phyloP scores from a whole-genome alignment of 2,329 filamentous ascomycete genomes.

The Hawksworthiomyces lignivorus region DNA sequence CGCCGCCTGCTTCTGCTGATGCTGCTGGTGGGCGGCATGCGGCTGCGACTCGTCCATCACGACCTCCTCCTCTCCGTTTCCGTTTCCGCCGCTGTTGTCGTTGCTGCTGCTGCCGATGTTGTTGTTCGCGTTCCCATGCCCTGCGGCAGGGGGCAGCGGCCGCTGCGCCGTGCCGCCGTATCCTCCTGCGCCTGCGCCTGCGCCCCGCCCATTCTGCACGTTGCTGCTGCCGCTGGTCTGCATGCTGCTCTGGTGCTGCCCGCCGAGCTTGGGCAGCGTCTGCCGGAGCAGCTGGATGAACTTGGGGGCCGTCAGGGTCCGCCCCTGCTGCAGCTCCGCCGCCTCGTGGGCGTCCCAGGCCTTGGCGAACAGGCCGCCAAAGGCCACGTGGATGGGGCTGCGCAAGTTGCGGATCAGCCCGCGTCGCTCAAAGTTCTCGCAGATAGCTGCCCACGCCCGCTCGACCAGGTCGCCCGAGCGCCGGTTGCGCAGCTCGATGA shows the following conservation, averaged over 20 bases:
- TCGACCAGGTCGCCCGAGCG: conserved; percentile 49
- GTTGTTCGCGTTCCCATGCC: neutral
- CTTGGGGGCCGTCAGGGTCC: conserved; percentile 32
- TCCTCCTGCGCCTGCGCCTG: no score
- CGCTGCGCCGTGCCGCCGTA: neutral
- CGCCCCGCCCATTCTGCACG: no score
- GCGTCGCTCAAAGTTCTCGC: conserved; percentile 45
- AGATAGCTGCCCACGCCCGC: conserved; percentile 50
- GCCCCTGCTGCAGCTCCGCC: conserved; percentile 37
- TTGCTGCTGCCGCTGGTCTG: conserved; percentile 9
- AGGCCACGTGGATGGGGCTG: conserved; percentile 50
- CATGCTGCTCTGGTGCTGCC: neutral
- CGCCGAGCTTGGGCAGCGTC: conserved; percentile 22
- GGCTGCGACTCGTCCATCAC: conserved; percentile 8
- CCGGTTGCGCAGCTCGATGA: conserved; percentile 46
- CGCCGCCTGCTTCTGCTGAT: neutral
- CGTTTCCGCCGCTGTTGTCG: neutral
- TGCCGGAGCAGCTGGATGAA: conserved; percentile 43
- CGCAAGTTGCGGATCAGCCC: conserved; percentile 41
- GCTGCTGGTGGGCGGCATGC: neutral
- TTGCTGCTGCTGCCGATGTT: conserved; percentile 20
- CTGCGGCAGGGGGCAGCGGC: neutral
- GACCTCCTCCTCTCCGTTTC: conserved; percentile 3
- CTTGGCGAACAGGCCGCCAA: conserved; percentile 51
- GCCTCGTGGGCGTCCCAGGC: conserved; percentile 53